Conservation (phyloP, 139 green algal genomes). For the Closterium sp. region DNA sequence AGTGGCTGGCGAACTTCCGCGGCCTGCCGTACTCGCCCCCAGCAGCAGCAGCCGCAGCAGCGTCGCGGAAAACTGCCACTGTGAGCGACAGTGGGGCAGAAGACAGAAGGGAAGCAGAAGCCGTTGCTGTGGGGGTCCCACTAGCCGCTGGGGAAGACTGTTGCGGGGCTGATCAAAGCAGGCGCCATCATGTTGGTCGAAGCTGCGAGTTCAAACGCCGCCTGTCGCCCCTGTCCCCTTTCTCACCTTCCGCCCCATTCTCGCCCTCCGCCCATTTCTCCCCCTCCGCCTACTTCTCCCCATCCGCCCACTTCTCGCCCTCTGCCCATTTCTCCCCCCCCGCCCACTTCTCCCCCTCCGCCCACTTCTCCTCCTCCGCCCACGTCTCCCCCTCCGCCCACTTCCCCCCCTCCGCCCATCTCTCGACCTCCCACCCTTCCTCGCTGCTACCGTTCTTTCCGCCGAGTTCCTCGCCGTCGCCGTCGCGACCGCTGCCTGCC, state of each 20-base stretch:
- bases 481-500: neutral
- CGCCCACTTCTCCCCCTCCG: too few species aligned
- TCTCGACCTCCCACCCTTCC: too few species aligned
- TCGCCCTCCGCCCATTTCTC: too few species aligned
- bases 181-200: neutral
- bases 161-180: neutral
- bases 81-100: too few species aligned
- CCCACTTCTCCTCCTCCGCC: neutral
- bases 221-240: neutral
- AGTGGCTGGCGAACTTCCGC: neutral
- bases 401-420: too few species aligned
- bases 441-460: neutral
- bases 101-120: too few species aligned
- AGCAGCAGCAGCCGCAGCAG: neutral
- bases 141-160: neutral
- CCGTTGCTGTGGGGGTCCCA: neutral
- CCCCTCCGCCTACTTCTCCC: too few species aligned
- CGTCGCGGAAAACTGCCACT: neutral
- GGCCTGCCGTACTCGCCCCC: neutral
- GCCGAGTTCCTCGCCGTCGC: neutral
- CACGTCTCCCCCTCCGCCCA: neutral
- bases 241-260: neutral
- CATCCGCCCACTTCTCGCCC: too few species aligned
- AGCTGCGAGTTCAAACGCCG: neutral
- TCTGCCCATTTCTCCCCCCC: too few species aligned